Evolutionary conservation across 805 yeast species (phyloP).

Genomic region (Wickerhamiella cacticola): DNA sequence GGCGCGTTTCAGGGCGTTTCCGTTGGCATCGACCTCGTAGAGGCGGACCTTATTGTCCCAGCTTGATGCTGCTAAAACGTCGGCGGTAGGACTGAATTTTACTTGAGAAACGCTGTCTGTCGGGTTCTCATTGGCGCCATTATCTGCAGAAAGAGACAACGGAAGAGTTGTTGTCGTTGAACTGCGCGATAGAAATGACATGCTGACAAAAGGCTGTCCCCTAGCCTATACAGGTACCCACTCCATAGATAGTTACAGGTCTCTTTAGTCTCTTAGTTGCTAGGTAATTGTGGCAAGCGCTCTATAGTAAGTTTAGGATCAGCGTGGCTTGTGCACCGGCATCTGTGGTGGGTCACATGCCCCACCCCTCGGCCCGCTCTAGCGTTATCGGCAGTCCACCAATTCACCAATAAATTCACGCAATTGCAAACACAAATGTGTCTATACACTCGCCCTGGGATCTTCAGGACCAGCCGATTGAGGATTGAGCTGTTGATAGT

Average conservation of each 20-base stretch:
- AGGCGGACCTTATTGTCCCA: conserved; percentile 95
- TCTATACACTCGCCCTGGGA: too few relatives aligned
- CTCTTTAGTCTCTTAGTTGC: too few relatives aligned
- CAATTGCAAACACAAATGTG: too few relatives aligned
- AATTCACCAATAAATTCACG: too few relatives aligned
- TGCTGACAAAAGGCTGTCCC: neutral
- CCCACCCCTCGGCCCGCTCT: too few relatives aligned
- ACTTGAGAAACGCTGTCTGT: conserved; percentile 73
- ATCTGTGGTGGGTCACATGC: too few relatives aligned
- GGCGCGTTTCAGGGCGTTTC: conserved; percentile 79
- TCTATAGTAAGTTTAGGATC: too few relatives aligned
- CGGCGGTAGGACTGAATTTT: conserved; percentile 77
- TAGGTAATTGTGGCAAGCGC: too few relatives aligned
- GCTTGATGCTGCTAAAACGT: conserved; percentile 65
- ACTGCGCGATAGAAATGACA: conserved; percentile 2
- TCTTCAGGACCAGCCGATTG: neutral
- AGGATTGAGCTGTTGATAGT: conserved; percentile 2
- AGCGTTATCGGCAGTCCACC: too few relatives aligned
- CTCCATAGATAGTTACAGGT: too few relatives aligned
- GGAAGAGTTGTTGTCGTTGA: conserved; percentile 1
- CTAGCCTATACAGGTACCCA: too few relatives aligned
- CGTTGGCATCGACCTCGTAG: conserved; percentile 65
- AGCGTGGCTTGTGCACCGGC: too few relatives aligned
- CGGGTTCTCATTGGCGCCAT: conserved; percentile 20
- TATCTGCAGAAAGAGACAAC: conserved; percentile 1